A percentile compares a stretch with the other conserved stretches of the same genome.
Conservation (phyloP, 192 early-diverging fungal species). For the Umbelopsis sp. region DNA sequence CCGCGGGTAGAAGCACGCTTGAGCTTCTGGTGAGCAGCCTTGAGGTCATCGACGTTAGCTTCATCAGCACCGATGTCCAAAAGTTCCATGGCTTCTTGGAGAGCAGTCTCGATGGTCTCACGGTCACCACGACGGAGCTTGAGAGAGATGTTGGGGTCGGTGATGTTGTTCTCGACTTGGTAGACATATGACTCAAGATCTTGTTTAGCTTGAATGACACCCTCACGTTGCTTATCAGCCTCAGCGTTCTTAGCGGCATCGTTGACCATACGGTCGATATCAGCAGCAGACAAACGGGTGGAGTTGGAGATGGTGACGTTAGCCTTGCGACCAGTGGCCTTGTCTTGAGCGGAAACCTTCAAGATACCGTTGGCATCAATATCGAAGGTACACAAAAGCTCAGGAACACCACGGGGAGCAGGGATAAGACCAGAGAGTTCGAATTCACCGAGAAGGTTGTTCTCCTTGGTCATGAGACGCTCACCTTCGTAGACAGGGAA, state of each 20-base stretch:
- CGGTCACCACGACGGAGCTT: slow-evolving; percentile 74
- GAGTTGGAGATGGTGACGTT: slow-evolving; percentile 99
- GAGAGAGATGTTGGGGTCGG: slow-evolving; percentile 71
- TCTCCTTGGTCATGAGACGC: slow-evolving; percentile 92
- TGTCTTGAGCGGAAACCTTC: slow-evolving; percentile 88
- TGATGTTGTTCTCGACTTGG: slow-evolving; percentile 53
- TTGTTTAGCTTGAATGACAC: slow-evolving; percentile 88
- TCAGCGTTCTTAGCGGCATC: slow-evolving; percentile 96
- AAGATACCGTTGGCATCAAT: slow-evolving; percentile 95
- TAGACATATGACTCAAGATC: slow-evolving; percentile 90
- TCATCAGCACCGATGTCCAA: slow-evolving; percentile 64
- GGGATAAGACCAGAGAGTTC: slow-evolving; percentile 95
- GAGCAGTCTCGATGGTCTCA: slow-evolving; percentile 71
- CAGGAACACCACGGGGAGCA: slow-evolving; percentile 94
- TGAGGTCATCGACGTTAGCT: slow-evolving; percentile 60
- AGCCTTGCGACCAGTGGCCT: slow-evolving; percentile 87
- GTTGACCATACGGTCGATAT: slow-evolving; percentile 93
- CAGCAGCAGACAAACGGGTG: slow-evolving; percentile 94
- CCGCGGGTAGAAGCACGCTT: slow-evolving; percentile 69
- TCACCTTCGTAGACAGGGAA: slow-evolving; percentile 97
- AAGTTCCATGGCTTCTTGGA: slow-evolving; percentile 75
- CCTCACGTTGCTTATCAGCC: slow-evolving; percentile 89
- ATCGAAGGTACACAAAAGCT: slow-evolving; percentile 95
- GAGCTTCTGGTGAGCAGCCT: slow-evolving; percentile 70
- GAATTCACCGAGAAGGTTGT: slow-evolving; percentile 97